Evolutionary conservation across 306 rosid species (phyloP).

Genomic region (Luffa aegyptiaca): DNA sequence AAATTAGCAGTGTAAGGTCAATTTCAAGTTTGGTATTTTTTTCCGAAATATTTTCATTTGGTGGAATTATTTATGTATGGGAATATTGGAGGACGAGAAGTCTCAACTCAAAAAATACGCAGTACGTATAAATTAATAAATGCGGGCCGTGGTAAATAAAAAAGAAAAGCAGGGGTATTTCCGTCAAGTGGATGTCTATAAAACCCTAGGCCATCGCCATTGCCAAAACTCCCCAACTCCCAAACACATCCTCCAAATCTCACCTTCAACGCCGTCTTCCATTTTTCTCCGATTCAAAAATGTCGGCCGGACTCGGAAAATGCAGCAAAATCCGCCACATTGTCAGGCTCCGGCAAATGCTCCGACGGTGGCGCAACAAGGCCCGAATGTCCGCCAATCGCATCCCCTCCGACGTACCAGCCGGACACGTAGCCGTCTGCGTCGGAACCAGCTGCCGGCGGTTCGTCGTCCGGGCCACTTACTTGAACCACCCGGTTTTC

Average conservation of each 20-base stretch:
- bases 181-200: neutral
- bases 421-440: constrained; percentile 85
- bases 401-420: constrained; percentile 73
- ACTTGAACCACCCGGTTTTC: constrained; percentile 88
- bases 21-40: neutral
- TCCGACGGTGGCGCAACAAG: constrained; percentile 81
- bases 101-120: neutral
- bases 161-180: neutral
- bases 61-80: neutral
- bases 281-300: neutral
- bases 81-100: neutral
- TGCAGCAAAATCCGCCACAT: constrained; percentile 93
- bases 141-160: neutral
- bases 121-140: neutral
- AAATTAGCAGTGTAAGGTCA: neutral
- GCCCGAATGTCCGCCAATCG: constrained; percentile 53
- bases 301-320: constrained; percentile 53
- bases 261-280: neutral
- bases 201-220: neutral
- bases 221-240: neutral
- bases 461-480: constrained; percentile 56
- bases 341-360: constrained; percentile 79
- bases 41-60: neutral
- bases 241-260: neutral
- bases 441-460: constrained; percentile 55